These are phyloP conservation scores for Aurifilum marmelostoma DNA, from an alignment of 2,329 filamentous ascomycete species.

Conservation along the genomic window DNA sequence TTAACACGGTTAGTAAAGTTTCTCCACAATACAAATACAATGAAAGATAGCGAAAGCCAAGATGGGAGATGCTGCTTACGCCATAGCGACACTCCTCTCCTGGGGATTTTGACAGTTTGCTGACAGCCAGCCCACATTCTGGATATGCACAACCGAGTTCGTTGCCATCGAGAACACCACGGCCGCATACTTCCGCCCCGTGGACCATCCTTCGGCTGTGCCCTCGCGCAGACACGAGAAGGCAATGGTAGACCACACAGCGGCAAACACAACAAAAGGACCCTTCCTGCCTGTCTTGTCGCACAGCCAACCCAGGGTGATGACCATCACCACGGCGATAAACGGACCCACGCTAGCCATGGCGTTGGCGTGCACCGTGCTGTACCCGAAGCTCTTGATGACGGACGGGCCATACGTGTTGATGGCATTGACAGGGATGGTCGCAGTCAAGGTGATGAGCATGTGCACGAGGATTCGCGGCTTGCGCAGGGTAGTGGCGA, in stretches of 20 bases:
- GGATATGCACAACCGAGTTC: slow-evolving; percentile 56
- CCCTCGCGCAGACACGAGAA: slow-evolving; percentile 34
- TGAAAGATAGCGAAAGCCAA: neutral
- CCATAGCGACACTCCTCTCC: slow-evolving; percentile 62
- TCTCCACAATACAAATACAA: neutral
- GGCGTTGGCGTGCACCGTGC: slow-evolving; percentile 53
- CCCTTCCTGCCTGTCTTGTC: slow-evolving; percentile 52
- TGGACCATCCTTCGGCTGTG: slow-evolving; percentile 29
- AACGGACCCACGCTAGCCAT: slow-evolving; percentile 55
- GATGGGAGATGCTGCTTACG: slow-evolving; percentile 43
- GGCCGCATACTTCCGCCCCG: slow-evolving; percentile 49
- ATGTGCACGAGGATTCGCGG: slow-evolving; percentile 56
- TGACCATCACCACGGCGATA: slow-evolving; percentile 55
- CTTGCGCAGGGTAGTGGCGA: slow-evolving; percentile 45
- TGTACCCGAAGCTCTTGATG: slow-evolving; percentile 56
- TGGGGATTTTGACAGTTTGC: slow-evolving; percentile 59
- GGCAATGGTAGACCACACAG: slow-evolving; percentile 41
- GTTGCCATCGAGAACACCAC: slow-evolving; percentile 60
- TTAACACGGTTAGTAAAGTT: neutral
- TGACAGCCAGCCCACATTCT: slow-evolving; percentile 65
- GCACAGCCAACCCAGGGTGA: slow-evolving; percentile 54
- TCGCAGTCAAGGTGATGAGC: slow-evolving; percentile 52
- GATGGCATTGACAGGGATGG: slow-evolving; percentile 51
- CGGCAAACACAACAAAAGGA: slow-evolving; percentile 51
- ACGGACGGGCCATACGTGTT: slow-evolving; percentile 59